Evolutionary conservation across 176 grass and related monocot genomes (phyloP), one percentile per base, ranked within the genome.

Genomic region (Puccinellia tenuiflora): DNA sequence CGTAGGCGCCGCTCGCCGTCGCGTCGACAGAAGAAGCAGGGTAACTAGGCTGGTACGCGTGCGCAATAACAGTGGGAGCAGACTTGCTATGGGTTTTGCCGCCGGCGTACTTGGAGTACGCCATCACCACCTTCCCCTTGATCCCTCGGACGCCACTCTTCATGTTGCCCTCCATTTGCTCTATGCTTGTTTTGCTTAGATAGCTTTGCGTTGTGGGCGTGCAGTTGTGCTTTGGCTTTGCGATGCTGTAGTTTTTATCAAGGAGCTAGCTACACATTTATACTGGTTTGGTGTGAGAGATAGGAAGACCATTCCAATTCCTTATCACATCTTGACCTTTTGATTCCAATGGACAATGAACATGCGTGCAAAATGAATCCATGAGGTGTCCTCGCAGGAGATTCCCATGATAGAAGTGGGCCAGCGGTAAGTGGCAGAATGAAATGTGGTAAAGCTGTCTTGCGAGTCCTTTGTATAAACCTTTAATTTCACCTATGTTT

Each of bases 151-250:
- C 73, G 46, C 82, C 24, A n/a, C 65, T 22, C 73, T 83, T 92
- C 9, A 38, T 15, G 42, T 22, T 60, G 13, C 73, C 56, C 79
- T 92, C 90, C 86, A 92, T 88, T 51, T n/a, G n/a, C n/a, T n/a
- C n/a, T n/a, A n/a, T n/a, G n/a, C n/a, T n/a, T n/a, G n/a, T n/a
- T n/a, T n/a, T n/a, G n/a, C n/a, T n/a, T n/a, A n/a, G n/a, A n/a
- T 68, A 14, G n/a, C 39, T 82, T 31, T 66, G 22, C 59, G 29
- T 26, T 34, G 71, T 20, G 45, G 7, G 42, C 4, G 42, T 17
- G 26, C 60, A 63, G 28, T 31, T 63, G 60, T 63, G 14, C 28
- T 50, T 62, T 89, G 3, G 3, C 52, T 63, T 30, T 31, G 57
- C 40, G 83, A 43, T 70, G 34, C 78, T 16, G 67, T 40, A 73